These are phyloP conservation scores for Shiraia sp. DNA, from an alignment of 2,329 filamentous ascomycete genomes.

Conservation along the genomic window DNA sequence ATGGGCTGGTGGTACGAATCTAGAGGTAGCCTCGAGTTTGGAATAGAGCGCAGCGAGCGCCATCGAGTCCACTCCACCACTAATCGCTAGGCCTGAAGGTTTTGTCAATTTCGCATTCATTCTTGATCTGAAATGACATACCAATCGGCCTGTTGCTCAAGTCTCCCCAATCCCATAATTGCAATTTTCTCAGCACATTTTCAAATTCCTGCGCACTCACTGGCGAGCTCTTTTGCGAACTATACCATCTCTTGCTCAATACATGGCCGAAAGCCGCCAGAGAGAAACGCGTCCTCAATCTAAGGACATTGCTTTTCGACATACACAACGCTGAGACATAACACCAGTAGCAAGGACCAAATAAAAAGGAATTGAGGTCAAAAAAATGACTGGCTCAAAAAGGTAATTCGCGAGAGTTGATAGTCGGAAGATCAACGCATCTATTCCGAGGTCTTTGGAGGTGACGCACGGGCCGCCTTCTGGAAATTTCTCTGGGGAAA, in stretches of 20 bases:
- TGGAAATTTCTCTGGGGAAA: no score
- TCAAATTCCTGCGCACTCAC: conserved; percentile 33
- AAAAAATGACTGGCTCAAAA: conserved; percentile 6
- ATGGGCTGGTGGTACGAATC: conserved; percentile 41
- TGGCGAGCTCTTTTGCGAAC: conserved; percentile 22
- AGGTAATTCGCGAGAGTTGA: conserved; percentile 10
- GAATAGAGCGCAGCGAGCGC: conserved; percentile 77
- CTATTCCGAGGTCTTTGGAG: conserved; percentile 22
- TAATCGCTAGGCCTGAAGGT: conserved; percentile 69
- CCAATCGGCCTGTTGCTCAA: conserved; percentile 13
- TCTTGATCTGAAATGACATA: conserved; percentile 7
- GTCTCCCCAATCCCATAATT: conserved; percentile 2
- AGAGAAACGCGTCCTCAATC: conserved; percentile 36
- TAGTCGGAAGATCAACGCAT: neutral
- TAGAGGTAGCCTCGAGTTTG: conserved; percentile 14
- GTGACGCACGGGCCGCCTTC: no score
- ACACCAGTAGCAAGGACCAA: neutral
- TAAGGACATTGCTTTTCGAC: conserved; percentile 41
- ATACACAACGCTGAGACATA: conserved; percentile 33
- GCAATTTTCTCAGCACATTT: conserved; percentile 14
- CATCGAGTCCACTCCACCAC: conserved; percentile 98
- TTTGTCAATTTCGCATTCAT: conserved; percentile 5
- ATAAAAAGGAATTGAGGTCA: conserved; percentile 1
- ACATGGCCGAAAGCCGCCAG: conserved; percentile 13
- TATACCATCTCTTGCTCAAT: conserved; percentile 23